Evolutionary conservation across 371 early-diverging fungal species (phyloP), one percentile per base, ranked within the genome.

Genomic region (Encephalitozoon intestinalis): DNA sequence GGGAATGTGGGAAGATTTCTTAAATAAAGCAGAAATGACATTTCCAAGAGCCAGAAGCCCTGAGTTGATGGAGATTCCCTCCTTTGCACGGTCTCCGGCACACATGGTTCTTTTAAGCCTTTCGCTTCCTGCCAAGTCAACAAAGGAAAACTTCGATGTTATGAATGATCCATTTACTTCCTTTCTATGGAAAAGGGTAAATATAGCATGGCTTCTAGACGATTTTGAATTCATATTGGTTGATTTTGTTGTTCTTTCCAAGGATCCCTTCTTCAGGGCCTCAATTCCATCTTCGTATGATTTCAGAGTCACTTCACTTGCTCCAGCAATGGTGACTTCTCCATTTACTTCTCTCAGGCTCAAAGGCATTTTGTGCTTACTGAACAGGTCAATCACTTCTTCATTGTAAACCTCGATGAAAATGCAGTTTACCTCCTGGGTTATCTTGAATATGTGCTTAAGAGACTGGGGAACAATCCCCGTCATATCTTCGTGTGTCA

Each of bases 41-140:
- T 96, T 98, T 74, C 97, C 96, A 18, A 99, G 87, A 0, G 94
- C 94, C 40, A 96, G 87, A 7, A 98, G 88, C 5, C 97, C 97
- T 11, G 91, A 90, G 83, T 97, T 99, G 81, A 97, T 99, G 40
- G 90, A 89, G 70, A 96, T 97, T 51, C 94, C 93, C 84, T 99
- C 99, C 83, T 91, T 92, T 49, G 90, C 90, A 64, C 92, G 88
- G 52, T 92, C 94, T 12, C 96, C 97, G 58, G 89, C 90, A 1
- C 95, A 94, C 40, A 90, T 88, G 0, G 97, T 96, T 41, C 91
- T 88, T 84, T 96, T 97, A 25, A 96, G 82, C 64, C 98, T 88
- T 84, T 99, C 99, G 43, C 92, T 92, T 25, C 99, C 99, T 34
- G 99, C 99, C 78, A 99, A 85, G 88, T 99, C 99, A 44, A 99